Percentiles rank a stretch among this genome's conserved stretches.
These are phyloP conservation scores for Cryptosporidium muris DNA, from an alignment of 169 alveolate species.

Conservation along the genomic window DNA sequence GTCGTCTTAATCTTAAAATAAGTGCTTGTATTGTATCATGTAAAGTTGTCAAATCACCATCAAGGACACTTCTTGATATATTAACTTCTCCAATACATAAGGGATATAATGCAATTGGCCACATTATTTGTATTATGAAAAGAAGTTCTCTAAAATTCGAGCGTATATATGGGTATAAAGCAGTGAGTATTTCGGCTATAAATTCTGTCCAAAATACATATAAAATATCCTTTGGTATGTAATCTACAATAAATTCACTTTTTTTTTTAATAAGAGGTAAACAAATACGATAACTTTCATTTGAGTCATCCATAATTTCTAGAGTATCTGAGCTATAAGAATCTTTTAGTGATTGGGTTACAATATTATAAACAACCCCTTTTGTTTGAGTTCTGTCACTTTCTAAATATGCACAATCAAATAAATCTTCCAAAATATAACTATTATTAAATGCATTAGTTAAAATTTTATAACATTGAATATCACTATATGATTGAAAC, in stretches of 20 bases:
- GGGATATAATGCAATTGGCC: slow-evolving; percentile 59
- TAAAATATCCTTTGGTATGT: slow-evolving; percentile 13
- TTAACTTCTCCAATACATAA: slow-evolving; percentile 26
- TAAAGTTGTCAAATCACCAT: not conserved
- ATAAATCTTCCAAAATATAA: not conserved
- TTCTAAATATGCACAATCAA: too few relatives aligned
- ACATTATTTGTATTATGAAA: slow-evolving; percentile 6
- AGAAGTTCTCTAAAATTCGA: slow-evolving; percentile 47
- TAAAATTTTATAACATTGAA: slow-evolving; percentile 32
- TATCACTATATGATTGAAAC: slow-evolving; percentile 49
- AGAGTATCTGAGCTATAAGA: slow-evolving; percentile 14
- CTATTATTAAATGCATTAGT: slow-evolving; percentile 6
- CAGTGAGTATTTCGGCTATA: slow-evolving; percentile 44
- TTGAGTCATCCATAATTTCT: not conserved
- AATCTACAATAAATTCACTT: slow-evolving; percentile 3
- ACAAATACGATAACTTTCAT: slow-evolving; percentile 8
- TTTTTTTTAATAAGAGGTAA: not conserved
- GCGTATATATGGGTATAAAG: slow-evolving; percentile 23
- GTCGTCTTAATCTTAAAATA: slow-evolving; percentile 34
- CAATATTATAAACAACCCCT: not conserved
- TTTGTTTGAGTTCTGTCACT: not conserved
- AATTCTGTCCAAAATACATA: slow-evolving; percentile 40
- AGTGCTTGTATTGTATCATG: slow-evolving; percentile 1
- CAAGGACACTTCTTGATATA: not conserved
- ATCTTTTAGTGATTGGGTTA: not conserved